These are phyloP conservation scores for Trichoderma asperellum DNA, from an alignment of 2,329 filamentous ascomycete species.

Conservation along the genomic window DNA sequence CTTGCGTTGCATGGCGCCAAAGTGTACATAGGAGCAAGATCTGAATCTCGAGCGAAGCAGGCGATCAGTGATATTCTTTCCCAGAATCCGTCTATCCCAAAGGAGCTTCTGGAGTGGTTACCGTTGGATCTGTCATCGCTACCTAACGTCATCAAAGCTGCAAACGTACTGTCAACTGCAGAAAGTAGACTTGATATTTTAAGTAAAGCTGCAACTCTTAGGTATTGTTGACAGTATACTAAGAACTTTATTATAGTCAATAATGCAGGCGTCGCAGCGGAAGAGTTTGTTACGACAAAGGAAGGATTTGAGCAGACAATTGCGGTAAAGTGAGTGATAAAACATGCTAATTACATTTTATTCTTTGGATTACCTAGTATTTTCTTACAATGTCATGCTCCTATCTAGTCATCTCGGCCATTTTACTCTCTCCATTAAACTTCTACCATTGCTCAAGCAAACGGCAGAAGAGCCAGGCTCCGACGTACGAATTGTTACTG, in stretches of 20 bases:
- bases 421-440: neutral
- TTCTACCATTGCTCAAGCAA: neutral
- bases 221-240: neutral
- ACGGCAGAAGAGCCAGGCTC: neutral
- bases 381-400: neutral
- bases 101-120: neutral
- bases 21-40: constrained; percentile 4
- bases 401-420: constrained; percentile 7
- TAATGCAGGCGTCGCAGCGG: constrained; percentile 1
- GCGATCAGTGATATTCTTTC: neutral
- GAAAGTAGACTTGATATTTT: constrained; percentile 1
- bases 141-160: neutral
- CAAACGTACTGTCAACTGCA: neutral
- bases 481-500: neutral
- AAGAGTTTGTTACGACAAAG: neutral
- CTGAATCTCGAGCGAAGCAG: constrained; percentile 6
- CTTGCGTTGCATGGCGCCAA: constrained; percentile 5
- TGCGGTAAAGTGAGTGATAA: neutral
- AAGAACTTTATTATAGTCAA: neutral
- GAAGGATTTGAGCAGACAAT: constrained; percentile 7
- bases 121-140: neutral
- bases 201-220: neutral
- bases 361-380: neutral
- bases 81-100: neutral
- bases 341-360: neutral